Evolutionary conservation across 164 flowering plant species (phyloP).

Genomic region (Vitis rotundifolia): DNA sequence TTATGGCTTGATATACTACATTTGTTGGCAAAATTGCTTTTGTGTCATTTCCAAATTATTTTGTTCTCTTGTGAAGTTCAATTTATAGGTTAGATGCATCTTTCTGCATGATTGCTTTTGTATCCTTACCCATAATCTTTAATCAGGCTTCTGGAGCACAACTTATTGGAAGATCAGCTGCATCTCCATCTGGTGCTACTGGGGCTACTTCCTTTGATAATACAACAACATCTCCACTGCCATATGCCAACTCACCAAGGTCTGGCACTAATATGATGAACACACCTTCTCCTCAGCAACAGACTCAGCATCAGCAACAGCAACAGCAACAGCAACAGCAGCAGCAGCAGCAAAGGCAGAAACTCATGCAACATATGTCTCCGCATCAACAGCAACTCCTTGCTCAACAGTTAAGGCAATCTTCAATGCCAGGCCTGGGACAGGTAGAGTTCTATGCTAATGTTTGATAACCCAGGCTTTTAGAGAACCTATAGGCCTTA

Average conservation of each 20-base stretch:
- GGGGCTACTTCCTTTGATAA: constrained; percentile 66
- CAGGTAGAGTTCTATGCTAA: constrained; percentile 42
- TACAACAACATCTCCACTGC: constrained; percentile 75
- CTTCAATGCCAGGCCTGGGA: constrained; percentile 65
- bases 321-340: constrained; percentile 54
- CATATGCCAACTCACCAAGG: constrained; percentile 94
- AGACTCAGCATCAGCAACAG: constrained; percentile 60
- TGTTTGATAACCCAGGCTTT: too few relatives aligned
- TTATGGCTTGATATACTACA: not conserved
- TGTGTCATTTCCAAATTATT: not conserved
- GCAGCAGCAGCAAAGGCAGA: constrained; percentile 66
- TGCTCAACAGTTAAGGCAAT: constrained; percentile 78
- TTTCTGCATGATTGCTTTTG: not conserved
- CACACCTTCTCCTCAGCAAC: constrained; percentile 95
- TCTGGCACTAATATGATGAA: constrained; percentile 81
- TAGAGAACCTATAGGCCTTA: too few relatives aligned
- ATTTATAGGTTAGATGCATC: not conserved
- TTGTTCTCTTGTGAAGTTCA: not conserved
- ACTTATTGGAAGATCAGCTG: constrained; percentile 78
- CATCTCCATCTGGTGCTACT: constrained; percentile 78
- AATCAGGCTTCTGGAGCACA: constrained; percentile 73
- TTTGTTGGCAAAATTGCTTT: not conserved
- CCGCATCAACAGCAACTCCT: constrained; percentile 84
- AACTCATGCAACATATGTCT: constrained; percentile 56
- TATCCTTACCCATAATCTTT: not conserved